Conservation (phyloP, 306 rosid species). For the Chamaecrista fasciculata region DNA sequence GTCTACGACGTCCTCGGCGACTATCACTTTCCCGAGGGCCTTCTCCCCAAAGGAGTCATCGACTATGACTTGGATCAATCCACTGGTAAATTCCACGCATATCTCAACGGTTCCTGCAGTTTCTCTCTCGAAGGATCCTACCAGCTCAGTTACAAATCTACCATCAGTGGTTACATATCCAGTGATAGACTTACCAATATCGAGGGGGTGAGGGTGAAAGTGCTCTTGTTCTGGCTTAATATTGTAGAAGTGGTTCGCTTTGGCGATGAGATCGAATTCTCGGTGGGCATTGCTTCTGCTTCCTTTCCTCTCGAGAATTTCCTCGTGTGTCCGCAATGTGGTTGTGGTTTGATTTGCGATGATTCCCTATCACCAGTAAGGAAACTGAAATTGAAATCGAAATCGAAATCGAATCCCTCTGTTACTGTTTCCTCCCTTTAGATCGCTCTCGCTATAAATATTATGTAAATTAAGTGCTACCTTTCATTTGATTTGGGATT, state of each 20-base stretch:
- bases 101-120: conserved; percentile 55
- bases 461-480: neutral
- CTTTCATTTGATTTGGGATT: neutral
- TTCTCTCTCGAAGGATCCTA: conserved; percentile 78
- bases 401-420: conserved; percentile 46
- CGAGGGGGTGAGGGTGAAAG: conserved; percentile 71
- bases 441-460: neutral
- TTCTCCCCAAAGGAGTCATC: conserved; percentile 63
- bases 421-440: conserved; percentile 41
- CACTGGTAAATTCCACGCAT: conserved; percentile 55
- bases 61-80: conserved; percentile 50
- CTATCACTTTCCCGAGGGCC: conserved; percentile 62
- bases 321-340: conserved; percentile 71
- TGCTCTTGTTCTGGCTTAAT: conserved; percentile 72
- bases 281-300: conserved; percentile 77
- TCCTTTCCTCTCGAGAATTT: conserved; percentile 66
- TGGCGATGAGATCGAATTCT: conserved; percentile 58
- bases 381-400: conserved; percentile 46
- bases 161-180: conserved; percentile 56
- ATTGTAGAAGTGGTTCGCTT: conserved; percentile 65
- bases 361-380: conserved; percentile 35
- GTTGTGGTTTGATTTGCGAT: conserved; percentile 71
- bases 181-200: conserved; percentile 48
- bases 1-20: conserved; percentile 50
- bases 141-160: conserved; percentile 58